Evolutionary conservation across 768 basidiomycete species (phyloP).

Genomic region (Termitomyces sp.): DNA sequence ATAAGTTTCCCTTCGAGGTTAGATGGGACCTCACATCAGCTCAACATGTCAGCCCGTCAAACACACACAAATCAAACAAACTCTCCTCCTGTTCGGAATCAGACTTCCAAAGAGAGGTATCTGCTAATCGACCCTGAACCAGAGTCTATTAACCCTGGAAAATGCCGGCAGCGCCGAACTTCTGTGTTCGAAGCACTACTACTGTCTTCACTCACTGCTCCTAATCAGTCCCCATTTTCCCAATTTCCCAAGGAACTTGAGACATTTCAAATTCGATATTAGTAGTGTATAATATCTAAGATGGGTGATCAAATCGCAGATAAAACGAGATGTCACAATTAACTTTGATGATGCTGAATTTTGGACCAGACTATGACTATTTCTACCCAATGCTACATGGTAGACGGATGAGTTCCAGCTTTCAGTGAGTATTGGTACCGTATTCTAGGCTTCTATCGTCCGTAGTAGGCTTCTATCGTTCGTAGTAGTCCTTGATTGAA

Average conservation of each 20-base stretch:
- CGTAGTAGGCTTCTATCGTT: not conserved
- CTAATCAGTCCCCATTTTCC: not conserved
- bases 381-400: no score
- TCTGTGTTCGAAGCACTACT: not conserved
- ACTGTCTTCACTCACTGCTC: not conserved
- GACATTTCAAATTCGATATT: not conserved
- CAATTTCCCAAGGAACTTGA: not conserved
- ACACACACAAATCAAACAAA: slow-evolving; percentile 12
- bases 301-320: not conserved
- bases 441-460: no score
- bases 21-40: slow-evolving; percentile 12
- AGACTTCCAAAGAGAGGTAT: slow-evolving; percentile 6
- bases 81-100: slow-evolving; percentile 12
- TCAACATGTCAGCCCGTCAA: slow-evolving; percentile 9
- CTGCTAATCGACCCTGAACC: slow-evolving; percentile 5
- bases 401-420: no score
- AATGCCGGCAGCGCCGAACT: slow-evolving; percentile 5
- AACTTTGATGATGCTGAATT: no score
- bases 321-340: no score
- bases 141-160: slow-evolving; percentile 11
- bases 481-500: not conserved
- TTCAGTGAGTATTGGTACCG: no score
- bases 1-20: slow-evolving; percentile 9
- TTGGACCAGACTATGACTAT: no score
- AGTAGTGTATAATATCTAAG: not conserved